Base-by-base conservation (phyloP, 345 rosid genomes). In the Kandelia obovata region DNA sequence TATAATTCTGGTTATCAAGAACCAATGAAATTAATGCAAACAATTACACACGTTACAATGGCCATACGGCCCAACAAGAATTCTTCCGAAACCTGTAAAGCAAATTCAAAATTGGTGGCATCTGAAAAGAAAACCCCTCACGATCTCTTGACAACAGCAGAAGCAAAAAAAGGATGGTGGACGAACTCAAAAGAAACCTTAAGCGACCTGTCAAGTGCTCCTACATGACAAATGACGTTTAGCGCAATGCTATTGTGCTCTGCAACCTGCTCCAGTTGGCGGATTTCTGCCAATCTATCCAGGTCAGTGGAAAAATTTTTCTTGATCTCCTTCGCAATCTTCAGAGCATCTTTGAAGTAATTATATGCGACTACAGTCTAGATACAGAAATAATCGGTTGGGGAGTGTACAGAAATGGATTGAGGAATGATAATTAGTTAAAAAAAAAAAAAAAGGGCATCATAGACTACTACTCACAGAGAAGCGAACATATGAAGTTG, bases 291-390 rank as follows among this genome's bases (percentile, higher is more conserved):
- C 68, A 86, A 64, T 69, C 87, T 86, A 19, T 88, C 96, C 0
- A 92, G 86, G 71, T 96, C 89, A 7, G 78, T 83, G 49, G 87
- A 78, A 67, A 84, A 92, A 74, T 88, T 86, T 51, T 83, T 85
- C 81, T 84, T 92, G 70, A 92, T 65, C 76, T 96, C 99, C 75
- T 89, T 96, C 0, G 84, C 92, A 1, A 92, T 84, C 83, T 83
- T 87, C 78, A 81, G 94, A 26, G 99, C 98, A 65, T 96, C 97
- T 68, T 88, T 90, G 82, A 96, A 96, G 76, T 82, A 90, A 71
- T 85, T 91, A 70, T 83, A 86, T 89, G 69, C 73, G 20, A 69
- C 84, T 69, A 89, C 81, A 62, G 79, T 80, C 99, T 94, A 77
- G 25, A 65, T 6, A 58, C 5, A 52, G 15, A 39, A 80, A n/a